A percentile compares a stretch with the other conserved stretches of the same genome.
Evolutionary conservation across 441 rosid species (phyloP).

Genomic region (Bruguiera hainesii): DNA sequence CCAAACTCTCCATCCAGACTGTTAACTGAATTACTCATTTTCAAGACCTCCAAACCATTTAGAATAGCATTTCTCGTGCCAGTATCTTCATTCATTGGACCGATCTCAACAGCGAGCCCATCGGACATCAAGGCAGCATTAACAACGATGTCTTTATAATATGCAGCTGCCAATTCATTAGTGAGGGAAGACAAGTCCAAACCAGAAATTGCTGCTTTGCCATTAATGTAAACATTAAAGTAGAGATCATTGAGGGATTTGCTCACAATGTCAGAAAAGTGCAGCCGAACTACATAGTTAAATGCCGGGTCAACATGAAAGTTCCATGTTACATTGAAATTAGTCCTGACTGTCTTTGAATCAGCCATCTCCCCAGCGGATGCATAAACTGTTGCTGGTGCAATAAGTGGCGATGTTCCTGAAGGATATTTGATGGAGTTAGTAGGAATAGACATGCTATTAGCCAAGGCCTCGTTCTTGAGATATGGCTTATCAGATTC

Average conservation of each 20-base stretch:
- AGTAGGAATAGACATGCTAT: constrained; percentile 33
- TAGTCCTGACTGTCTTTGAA: constrained; percentile 36
- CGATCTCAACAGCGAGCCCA: constrained; percentile 54
- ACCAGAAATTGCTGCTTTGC: constrained; percentile 59
- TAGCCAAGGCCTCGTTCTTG: constrained; percentile 41
- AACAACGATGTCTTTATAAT: constrained; percentile 68
- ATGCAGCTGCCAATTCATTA: constrained; percentile 44
- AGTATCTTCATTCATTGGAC: constrained; percentile 56
- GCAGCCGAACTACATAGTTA: constrained; percentile 54
- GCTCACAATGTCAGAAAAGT: constrained; percentile 83
- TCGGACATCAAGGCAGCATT: constrained; percentile 43
- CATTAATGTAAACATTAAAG: constrained; percentile 72
- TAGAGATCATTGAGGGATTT: constrained; percentile 62
- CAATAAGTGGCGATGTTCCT: constrained; percentile 52
- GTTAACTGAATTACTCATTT: constrained; percentile 71
- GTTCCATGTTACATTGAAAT: constrained; percentile 72
- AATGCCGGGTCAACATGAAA: constrained; percentile 52
- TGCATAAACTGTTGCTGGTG: constrained; percentile 60
- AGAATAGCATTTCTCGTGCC: constrained; percentile 59
- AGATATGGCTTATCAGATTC: constrained; percentile 47
- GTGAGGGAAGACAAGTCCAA: constrained; percentile 59
- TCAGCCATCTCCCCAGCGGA: constrained; percentile 65
- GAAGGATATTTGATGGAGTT: constrained; percentile 45
- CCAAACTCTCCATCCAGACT: constrained; percentile 92
- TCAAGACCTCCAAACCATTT: constrained; percentile 78